A percentile compares a stretch with the other conserved stretches of the same genome.
These are phyloP conservation scores for Trypanosoma caninum DNA, from an alignment of 208 protist species.

Conservation along the genomic window DNA sequence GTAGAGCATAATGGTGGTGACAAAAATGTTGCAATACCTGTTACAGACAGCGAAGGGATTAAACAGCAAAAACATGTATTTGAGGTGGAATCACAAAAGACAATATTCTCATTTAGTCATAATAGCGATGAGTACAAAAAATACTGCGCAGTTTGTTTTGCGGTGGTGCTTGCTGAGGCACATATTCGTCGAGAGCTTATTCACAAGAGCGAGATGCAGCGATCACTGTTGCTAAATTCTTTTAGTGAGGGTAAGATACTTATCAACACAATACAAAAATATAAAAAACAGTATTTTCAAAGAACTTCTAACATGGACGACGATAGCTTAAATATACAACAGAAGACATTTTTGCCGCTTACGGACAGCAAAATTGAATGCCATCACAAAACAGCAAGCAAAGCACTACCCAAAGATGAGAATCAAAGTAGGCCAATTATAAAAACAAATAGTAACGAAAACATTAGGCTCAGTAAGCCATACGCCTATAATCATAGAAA, in stretches of 20 bases:
- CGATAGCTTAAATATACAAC: too few species aligned
- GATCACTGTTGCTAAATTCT: constrained; percentile 25
- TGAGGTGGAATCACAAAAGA: neutral
- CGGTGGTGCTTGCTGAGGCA: constrained; percentile 54
- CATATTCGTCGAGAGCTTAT: constrained; percentile 44
- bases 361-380: too few species aligned
- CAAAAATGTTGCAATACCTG: neutral
- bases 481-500: too few species aligned
- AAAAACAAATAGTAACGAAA: too few species aligned
- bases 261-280: constrained; percentile 25
- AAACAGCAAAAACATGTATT: neutral
- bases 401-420: too few species aligned
- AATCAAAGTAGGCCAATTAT: too few species aligned
- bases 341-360: too few species aligned
- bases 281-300: too few species aligned
- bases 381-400: too few species aligned
- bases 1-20: too few species aligned
- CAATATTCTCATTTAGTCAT: neutral
- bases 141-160: constrained; percentile 41
- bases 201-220: constrained; percentile 46
- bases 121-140: neutral
- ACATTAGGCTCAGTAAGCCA: too few species aligned
- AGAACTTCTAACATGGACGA: too few species aligned
- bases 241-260: constrained; percentile 37
- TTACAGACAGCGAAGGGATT: neutral